A percentile compares a stretch with the other conserved stretches of the same genome.
phyloP scores from a whole-genome alignment of 2,329 filamentous ascomycete species.

The Didymella pomorum region DNA sequence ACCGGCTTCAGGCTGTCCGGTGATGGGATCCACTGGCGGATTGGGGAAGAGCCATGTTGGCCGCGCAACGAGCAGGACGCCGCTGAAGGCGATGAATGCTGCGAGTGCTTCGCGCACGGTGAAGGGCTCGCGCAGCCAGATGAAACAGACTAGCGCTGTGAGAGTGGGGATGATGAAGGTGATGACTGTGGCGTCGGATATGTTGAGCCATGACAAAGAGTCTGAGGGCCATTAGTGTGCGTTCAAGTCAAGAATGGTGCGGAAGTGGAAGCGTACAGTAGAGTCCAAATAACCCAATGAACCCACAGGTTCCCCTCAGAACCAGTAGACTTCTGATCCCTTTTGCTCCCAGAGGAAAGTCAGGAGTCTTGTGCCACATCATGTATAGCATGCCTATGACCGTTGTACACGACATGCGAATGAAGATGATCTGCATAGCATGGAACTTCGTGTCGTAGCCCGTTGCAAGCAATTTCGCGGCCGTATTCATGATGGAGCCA shows the following conservation, averaged over 20 bases:
- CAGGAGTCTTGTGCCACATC: conserved; percentile 63
- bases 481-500: conserved; percentile 38
- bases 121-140: conserved; percentile 77
- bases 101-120: conserved; percentile 78
- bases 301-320: conserved; percentile 35
- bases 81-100: conserved; percentile 73
- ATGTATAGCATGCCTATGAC: conserved; percentile 73
- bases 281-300: conserved; percentile 39
- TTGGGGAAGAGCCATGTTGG: conserved; percentile 64
- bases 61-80: conserved; percentile 81
- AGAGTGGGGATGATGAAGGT: conserved; percentile 83
- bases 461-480: conserved; percentile 37
- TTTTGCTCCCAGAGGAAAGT: conserved; percentile 34
- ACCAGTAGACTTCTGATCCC: conserved; percentile 32
- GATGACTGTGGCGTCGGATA: conserved; percentile 86
- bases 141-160: conserved; percentile 78
- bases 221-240: conserved; percentile 45
- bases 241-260: no score
- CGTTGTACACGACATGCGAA: conserved; percentile 76
- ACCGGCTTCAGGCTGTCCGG: conserved; percentile 43
- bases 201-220: conserved; percentile 76
- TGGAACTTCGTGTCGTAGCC: conserved; percentile 39
- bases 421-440: conserved; percentile 71
- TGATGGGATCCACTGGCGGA: conserved; percentile 30
- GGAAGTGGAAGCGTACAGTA: conserved; percentile 34